phyloP scores from a whole-genome alignment of 345 rosid genomes.

The Ricinus communis region DNA sequence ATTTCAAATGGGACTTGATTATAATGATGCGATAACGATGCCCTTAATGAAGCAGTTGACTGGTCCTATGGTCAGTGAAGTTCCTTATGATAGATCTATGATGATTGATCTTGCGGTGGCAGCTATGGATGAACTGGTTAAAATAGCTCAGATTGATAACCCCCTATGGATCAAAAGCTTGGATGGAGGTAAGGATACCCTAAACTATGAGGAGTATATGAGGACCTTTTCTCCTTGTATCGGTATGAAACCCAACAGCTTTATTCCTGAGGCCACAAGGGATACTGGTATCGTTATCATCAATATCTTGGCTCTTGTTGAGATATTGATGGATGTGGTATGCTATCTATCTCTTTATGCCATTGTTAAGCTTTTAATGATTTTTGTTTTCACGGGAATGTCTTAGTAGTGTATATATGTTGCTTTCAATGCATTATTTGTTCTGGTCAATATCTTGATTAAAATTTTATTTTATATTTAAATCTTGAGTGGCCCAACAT shows the following conservation, averaged over 20 bases:
- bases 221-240: conserved; percentile 40
- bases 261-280: conserved; percentile 51
- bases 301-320: conserved; percentile 55
- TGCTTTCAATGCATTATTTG: not conserved
- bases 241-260: conserved; percentile 36
- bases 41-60: conserved; percentile 20
- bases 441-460: not conserved
- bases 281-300: conserved; percentile 51
- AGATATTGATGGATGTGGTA: conserved; percentile 75
- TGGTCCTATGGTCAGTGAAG: conserved; percentile 17
- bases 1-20: conserved; percentile 34
- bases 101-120: conserved; percentile 50
- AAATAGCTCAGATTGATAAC: conserved; percentile 47
- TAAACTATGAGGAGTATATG: conserved; percentile 56
- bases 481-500: not conserved
- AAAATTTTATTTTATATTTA: not conserved
- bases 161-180: conserved; percentile 52
- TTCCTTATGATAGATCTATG: conserved; percentile 35
- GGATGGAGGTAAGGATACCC: conserved; percentile 43
- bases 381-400: not conserved
- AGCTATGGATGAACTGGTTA: conserved; percentile 61
- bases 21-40: conserved; percentile 22
- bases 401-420: not conserved
- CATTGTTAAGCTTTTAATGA: not conserved
- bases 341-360: conserved; percentile 13